phyloP scores from a whole-genome alignment of 768 basidiomycete genomes.

The Wakefieldia striispora region DNA sequence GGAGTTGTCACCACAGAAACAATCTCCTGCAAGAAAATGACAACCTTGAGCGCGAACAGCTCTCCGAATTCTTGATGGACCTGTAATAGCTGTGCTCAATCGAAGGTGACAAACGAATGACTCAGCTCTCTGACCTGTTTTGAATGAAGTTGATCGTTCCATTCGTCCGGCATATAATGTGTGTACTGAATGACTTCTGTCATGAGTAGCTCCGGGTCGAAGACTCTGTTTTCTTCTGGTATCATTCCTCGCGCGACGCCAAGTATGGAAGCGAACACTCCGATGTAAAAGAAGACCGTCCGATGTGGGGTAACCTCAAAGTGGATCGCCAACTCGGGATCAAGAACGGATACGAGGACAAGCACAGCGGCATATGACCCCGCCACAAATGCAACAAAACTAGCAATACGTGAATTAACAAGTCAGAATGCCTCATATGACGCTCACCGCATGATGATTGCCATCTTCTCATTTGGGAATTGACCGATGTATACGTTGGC shows the following conservation, averaged over 20 bases:
- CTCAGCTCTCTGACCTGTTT: slow-evolving; percentile 55
- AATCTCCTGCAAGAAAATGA: slow-evolving; percentile 85
- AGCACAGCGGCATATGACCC: slow-evolving; percentile 97
- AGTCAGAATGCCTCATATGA: not conserved
- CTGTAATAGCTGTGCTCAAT: slow-evolving; percentile 36
- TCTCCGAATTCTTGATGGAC: slow-evolving; percentile 90
- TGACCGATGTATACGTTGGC: slow-evolving; percentile 97
- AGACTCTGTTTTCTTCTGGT: slow-evolving; percentile 89
- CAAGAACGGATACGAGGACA: slow-evolving; percentile 85
- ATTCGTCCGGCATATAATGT: slow-evolving; percentile 93
- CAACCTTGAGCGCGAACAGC: slow-evolving; percentile 90
- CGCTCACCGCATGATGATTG: slow-evolving; percentile 82
- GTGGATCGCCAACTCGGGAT: slow-evolving; percentile 89
- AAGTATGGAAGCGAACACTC: slow-evolving; percentile 82
- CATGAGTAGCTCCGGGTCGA: slow-evolving; percentile 93
- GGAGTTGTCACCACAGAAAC: slow-evolving; percentile 92
- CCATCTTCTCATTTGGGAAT: slow-evolving; percentile 93
- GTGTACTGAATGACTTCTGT: slow-evolving; percentile 90
- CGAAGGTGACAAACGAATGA: not conserved
- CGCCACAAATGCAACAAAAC: slow-evolving; percentile 94
- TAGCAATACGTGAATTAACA: slow-evolving; percentile 30
- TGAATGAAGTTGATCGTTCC: slow-evolving; percentile 87
- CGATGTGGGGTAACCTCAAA: slow-evolving; percentile 94
- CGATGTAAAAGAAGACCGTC: slow-evolving; percentile 91
- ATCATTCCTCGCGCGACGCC: slow-evolving; percentile 94